These are phyloP conservation scores for Wickerhamomyces queroliae DNA, from an alignment of 805 yeast species.

Conservation along the genomic window DNA sequence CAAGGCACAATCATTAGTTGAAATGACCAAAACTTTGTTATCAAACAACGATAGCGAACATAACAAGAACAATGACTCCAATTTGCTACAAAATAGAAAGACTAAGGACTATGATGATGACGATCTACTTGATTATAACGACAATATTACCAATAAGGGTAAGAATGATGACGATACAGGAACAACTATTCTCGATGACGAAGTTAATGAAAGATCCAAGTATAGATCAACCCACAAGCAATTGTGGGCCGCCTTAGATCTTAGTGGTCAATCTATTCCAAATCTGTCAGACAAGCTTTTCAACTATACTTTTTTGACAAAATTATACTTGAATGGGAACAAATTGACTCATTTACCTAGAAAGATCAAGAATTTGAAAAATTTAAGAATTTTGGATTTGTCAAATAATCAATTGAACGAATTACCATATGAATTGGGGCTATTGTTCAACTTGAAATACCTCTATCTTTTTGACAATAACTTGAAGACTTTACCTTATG, in stretches of 20 bases:
- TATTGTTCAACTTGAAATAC: conserved; percentile 72
- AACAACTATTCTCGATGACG: conserved; percentile 40
- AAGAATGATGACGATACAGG: conserved; percentile 11
- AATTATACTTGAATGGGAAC: conserved; percentile 84
- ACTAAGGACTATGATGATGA: conserved; percentile 11
- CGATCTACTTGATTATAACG: background rate
- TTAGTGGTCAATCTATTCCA: conserved; percentile 82
- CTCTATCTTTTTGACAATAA: conserved; percentile 86
- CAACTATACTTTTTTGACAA: conserved; percentile 78
- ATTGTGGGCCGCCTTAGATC: conserved; percentile 90
- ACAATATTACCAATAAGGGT: conserved; percentile 27
- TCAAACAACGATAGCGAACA: conserved; percentile 19
- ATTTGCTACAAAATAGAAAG: conserved; percentile 1
- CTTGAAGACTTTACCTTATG: conserved; percentile 68
- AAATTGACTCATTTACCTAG: conserved; percentile 64
- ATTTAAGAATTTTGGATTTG: conserved; percentile 77
- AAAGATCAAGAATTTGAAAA: conserved; percentile 59
- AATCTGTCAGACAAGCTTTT: conserved; percentile 69
- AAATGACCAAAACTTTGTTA: conserved; percentile 33
- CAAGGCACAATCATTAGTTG: conserved; percentile 28
- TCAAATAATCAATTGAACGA: conserved; percentile 68
- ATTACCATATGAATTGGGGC: conserved; percentile 83
- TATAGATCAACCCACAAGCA: conserved; percentile 52
- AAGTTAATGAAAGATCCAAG: conserved; percentile 63
- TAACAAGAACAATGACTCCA: conserved; percentile 20